phyloP scores from a whole-genome alignment of 139 green algal genomes.

The Chlamydomonas sphaeroides region DNA sequence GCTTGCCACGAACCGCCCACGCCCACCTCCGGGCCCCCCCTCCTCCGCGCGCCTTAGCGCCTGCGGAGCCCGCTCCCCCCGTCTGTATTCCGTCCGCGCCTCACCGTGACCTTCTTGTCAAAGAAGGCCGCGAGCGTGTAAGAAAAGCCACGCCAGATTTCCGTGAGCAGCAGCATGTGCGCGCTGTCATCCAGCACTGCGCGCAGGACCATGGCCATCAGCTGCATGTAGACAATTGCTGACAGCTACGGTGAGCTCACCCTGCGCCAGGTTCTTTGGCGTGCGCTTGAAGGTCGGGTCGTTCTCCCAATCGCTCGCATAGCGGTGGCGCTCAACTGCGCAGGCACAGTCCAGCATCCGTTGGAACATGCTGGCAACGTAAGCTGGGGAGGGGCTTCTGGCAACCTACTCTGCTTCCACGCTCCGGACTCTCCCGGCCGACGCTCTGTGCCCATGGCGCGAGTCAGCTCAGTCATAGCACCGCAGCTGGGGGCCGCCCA shows the following conservation, averaged over 20 bases:
- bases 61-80: too few relatives aligned
- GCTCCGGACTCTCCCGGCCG: slow-evolving; percentile 52
- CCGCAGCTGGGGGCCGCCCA: slow-evolving; percentile 12
- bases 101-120: slow-evolving; percentile 94
- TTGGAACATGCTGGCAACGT: too few relatives aligned
- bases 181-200: slow-evolving; percentile 92
- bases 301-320: slow-evolving; percentile 56
- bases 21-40: too few relatives aligned
- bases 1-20: too few relatives aligned
- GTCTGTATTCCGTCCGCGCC: too few relatives aligned
- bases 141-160: slow-evolving; percentile 90
- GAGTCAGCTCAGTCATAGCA: slow-evolving; percentile 23
- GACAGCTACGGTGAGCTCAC: too few relatives aligned
- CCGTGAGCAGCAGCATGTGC: slow-evolving; percentile 97
- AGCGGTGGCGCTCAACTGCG: slow-evolving; percentile 52
- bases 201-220: neutral
- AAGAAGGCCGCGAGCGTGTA: slow-evolving; percentile 97
- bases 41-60: too few relatives aligned
- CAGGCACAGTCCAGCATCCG: too few relatives aligned
- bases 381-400: too few relatives aligned
- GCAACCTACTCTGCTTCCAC: slow-evolving; percentile 58
- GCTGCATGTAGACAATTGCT: too few relatives aligned
- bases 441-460: slow-evolving; percentile 55
- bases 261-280: slow-evolving; percentile 63
- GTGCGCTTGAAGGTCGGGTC: slow-evolving; percentile 72